Evolutionary conservation across 2,329 filamentous ascomycete genomes (phyloP).

Genomic region (Podosphaera leucotricha): DNA sequence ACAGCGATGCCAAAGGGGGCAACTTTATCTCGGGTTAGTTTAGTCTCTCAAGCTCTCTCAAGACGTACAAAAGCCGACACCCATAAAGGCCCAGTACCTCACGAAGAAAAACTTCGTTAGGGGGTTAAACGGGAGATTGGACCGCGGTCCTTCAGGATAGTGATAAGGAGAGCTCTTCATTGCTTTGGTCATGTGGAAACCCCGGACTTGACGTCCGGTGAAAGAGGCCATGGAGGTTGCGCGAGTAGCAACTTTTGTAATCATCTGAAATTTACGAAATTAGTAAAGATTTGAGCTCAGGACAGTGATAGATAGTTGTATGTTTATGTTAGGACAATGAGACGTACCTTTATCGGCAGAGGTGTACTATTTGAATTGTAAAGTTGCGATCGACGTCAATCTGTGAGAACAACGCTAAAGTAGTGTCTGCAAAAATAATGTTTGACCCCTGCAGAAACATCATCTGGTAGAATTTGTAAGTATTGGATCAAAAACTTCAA

Average conservation of each 20-base stretch:
- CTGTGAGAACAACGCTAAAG: neutral
- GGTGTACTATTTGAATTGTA: neutral
- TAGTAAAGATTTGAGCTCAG: neutral
- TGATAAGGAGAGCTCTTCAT: conserved; percentile 84
- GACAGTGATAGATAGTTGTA: neutral
- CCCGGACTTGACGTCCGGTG: conserved; percentile 37
- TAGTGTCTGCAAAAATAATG: neutral
- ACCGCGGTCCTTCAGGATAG: conserved; percentile 88
- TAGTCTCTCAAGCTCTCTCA: neutral
- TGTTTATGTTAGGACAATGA: neutral
- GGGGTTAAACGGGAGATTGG: conserved; percentile 94
- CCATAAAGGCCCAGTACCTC: conserved; percentile 63
- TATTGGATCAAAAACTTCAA: neutral
- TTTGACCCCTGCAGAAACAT: neutral
- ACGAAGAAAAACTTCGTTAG: conserved; percentile 64
- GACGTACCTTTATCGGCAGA: neutral
- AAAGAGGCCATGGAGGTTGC: conserved; percentile 44
- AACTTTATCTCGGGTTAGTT: conserved; percentile 10
- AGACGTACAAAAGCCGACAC: conserved; percentile 23
- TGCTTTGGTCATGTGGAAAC: conserved; percentile 76
- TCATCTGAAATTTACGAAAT: conserved; percentile 36
- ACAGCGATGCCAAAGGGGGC: conserved; percentile 36
- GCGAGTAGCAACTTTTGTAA: conserved; percentile 45
- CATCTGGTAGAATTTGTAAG: too few species aligned
- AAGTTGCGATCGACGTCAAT: neutral